Conservation (phyloP, 768 basidiomycete genomes). For the Dioszegia hungarica region DNA sequence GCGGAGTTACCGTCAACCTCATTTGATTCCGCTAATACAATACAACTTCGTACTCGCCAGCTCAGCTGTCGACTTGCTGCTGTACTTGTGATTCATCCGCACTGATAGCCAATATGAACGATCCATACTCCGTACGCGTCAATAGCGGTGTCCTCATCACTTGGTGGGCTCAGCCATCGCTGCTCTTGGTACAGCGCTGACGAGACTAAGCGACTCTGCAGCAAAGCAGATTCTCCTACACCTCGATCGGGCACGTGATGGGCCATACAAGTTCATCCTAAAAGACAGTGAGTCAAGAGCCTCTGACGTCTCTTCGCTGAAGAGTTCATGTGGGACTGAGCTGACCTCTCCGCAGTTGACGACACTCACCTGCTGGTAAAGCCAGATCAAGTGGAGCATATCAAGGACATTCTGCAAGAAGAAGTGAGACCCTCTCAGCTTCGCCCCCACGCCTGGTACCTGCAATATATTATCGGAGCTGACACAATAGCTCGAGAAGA, state of each 20-base stretch:
- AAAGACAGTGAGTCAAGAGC: slow-evolving; percentile 22
- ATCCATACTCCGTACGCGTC: slow-evolving; percentile 29
- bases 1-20: too few relatives aligned
- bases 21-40: too few relatives aligned
- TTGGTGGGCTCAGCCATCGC: slow-evolving; percentile 8
- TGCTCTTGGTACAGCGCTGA: not conserved
- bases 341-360: slow-evolving; percentile 16
- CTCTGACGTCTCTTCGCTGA: not conserved
- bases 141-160: slow-evolving; percentile 27
- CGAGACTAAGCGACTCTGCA: slow-evolving; percentile 31
- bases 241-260: slow-evolving; percentile 28
- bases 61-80: too few relatives aligned
- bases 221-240: slow-evolving; percentile 43
- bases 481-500: slow-evolving; percentile 40
- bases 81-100: too few relatives aligned
- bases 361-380: slow-evolving; percentile 39
- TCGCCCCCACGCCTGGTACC: too few relatives aligned
- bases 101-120: slow-evolving; percentile 1
- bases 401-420: slow-evolving; percentile 35
- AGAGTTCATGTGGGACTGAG: not conserved
- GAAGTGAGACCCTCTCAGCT: slow-evolving; percentile 23
- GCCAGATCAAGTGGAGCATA: slow-evolving; percentile 29
- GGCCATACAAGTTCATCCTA: slow-evolving; percentile 34
- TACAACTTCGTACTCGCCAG: too few relatives aligned
- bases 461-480: too few relatives aligned